phyloP scores from a whole-genome alignment of 2,329 filamentous ascomycete species.

The Periconia macrospinosa region DNA sequence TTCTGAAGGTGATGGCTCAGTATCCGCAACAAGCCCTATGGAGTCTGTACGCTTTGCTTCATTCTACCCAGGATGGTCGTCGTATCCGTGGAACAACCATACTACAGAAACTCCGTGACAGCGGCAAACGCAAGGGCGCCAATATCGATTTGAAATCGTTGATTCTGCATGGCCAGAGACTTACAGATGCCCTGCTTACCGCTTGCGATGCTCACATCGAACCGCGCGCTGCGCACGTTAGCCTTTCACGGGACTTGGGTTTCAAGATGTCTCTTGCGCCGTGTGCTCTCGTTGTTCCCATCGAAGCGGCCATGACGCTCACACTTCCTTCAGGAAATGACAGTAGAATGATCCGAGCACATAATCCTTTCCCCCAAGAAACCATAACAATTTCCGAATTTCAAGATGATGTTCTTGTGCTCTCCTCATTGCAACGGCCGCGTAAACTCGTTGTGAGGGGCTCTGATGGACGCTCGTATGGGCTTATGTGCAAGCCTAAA shows the following conservation, averaged over 20 bases:
- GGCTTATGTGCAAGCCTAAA: constrained; percentile 94
- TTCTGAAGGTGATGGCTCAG: constrained; percentile 80
- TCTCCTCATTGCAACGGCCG: constrained; percentile 90
- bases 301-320: constrained; percentile 81
- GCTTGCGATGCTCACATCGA: constrained; percentile 80
- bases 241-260: constrained; percentile 73
- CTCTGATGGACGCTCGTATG: constrained; percentile 85
- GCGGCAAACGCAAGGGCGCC: constrained; percentile 57
- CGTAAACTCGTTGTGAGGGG: constrained; percentile 86
- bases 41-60: constrained; percentile 85
- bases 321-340: constrained; percentile 75
- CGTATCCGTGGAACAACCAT: constrained; percentile 53
- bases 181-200: constrained; percentile 78
- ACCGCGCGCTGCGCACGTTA: constrained; percentile 70
- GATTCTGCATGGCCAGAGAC: constrained; percentile 76
- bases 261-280: constrained; percentile 85
- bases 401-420: constrained; percentile 82
- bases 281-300: constrained; percentile 83
- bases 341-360: constrained; percentile 65
- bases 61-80: constrained; percentile 74
- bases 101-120: constrained; percentile 50
- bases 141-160: constrained; percentile 68
- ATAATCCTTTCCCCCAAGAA: constrained; percentile 86
- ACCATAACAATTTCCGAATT: constrained; percentile 81
- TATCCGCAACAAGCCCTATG: constrained; percentile 91